Percentiles rank a stretch among this genome's conserved stretches.
These are phyloP conservation scores for Modicella reniformis DNA, from an alignment of 371 early-diverging fungal genomes.

Conservation along the genomic window DNA sequence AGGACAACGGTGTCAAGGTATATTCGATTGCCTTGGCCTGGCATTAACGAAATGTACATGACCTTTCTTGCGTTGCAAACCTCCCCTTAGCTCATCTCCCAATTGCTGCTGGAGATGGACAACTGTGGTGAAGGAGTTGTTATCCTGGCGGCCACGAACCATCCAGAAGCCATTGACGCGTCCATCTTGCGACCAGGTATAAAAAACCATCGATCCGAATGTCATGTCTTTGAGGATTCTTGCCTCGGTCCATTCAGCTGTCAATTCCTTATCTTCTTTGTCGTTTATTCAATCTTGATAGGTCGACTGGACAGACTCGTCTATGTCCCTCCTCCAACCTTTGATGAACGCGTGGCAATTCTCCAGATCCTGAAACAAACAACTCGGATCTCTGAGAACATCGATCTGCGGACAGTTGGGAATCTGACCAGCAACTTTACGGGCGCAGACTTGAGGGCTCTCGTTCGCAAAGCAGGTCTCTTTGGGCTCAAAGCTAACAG, in stretches of 20 bases:
- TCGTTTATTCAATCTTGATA: slow-evolving; percentile 15
- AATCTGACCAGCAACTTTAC: slow-evolving; percentile 67
- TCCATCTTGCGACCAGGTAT: slow-evolving; percentile 86
- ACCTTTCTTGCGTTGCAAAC: neutral
- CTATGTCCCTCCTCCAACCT: slow-evolving; percentile 77
- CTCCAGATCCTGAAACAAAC: slow-evolving; percentile 68
- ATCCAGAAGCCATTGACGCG: slow-evolving; percentile 81
- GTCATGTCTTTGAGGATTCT: neutral
- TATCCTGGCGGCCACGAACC: slow-evolving; percentile 91
- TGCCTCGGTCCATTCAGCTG: no score
- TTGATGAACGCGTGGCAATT: slow-evolving; percentile 75
- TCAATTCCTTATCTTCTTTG: neutral
- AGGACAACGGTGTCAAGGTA: no score
- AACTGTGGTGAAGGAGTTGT: slow-evolving; percentile 64
- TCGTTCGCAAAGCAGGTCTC: slow-evolving; percentile 81
- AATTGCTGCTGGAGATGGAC: slow-evolving; percentile 87
- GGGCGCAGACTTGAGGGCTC: slow-evolving; percentile 86
- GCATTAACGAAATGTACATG: no score
- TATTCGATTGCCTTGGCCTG: no score
- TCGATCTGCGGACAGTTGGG: slow-evolving; percentile 67
- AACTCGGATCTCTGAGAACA: slow-evolving; percentile 59
- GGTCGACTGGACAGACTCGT: slow-evolving; percentile 89
- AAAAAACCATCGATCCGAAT: neutral
- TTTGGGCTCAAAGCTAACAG: slow-evolving; percentile 59
- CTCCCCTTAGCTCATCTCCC: slow-evolving; percentile 66